A percentile compares a stretch with the other conserved stretches of the same genome.
These are phyloP conservation scores for Pelargonium australe DNA, from an alignment of 441 rosid genomes.

Conservation along the genomic window DNA sequence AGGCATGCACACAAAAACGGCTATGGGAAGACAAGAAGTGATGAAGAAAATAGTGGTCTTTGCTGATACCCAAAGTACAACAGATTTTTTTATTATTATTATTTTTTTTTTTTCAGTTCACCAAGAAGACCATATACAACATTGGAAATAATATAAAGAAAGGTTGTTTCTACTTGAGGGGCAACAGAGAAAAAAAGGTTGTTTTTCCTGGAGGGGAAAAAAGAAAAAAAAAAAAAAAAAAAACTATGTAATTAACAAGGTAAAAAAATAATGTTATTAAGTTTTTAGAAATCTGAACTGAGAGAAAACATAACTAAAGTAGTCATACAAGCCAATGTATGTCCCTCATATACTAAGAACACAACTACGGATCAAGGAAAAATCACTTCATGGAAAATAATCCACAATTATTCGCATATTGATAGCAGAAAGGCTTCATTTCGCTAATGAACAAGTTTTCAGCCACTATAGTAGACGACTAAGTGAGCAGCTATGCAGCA, in stretches of 20 bases:
- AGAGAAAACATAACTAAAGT: background rate
- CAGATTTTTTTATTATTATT: background rate
- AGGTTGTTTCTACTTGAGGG: background rate
- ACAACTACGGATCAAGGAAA: background rate
- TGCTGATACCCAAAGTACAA: background rate
- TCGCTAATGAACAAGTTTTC: no score
- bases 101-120: background rate
- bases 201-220: background rate
- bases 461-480: no score
- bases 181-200: background rate
- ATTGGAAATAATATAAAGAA: background rate
- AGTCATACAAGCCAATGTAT: background rate
- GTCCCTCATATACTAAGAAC: background rate
- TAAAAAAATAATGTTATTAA: no score
- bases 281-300: background rate
- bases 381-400: background rate
- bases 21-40: background rate
- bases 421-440: background rate
- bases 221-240: no score
- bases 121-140: background rate
- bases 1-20: background rate
- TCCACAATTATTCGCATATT: background rate
- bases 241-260: no score
- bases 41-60: slow-evolving; percentile 8
- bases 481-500: no score